phyloP scores from a whole-genome alignment of 441 rosid species.

The Erysimum pusillum region DNA sequence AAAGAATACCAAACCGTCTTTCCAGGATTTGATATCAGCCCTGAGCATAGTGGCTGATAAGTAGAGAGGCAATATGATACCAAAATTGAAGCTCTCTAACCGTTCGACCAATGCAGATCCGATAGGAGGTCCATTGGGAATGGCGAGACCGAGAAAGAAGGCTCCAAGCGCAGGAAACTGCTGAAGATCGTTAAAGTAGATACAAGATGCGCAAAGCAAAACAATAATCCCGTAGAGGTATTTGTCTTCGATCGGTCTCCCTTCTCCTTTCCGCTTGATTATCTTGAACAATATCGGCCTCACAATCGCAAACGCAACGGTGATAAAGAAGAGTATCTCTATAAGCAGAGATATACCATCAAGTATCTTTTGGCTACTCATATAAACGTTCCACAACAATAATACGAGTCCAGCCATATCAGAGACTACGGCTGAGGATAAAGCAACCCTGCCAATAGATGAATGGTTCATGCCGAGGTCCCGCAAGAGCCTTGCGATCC shows the following conservation, averaged over 20 bases:
- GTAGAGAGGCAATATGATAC: conserved; percentile 43
- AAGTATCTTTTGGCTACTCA: too few relatives aligned
- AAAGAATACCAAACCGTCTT: conserved; percentile 17
- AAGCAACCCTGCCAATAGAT: conserved; percentile 63
- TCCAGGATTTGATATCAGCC: conserved; percentile 12
- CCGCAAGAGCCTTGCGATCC: conserved; percentile 54
- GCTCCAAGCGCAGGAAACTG: conserved; percentile 49
- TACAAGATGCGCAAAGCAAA: conserved; percentile 23
- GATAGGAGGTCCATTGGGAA: conserved; percentile 68
- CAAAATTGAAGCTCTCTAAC: conserved; percentile 43
- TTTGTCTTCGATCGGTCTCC: conserved; percentile 47
- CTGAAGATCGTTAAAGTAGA: neutral
- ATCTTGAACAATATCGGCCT: conserved; percentile 52
- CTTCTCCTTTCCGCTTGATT: conserved; percentile 52
- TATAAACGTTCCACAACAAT: neutral
- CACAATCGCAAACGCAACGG: conserved; percentile 8
- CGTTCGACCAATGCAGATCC: conserved; percentile 61
- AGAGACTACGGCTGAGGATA: conserved; percentile 51
- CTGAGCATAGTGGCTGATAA: conserved; percentile 37
- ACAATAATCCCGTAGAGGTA: conserved; percentile 38
- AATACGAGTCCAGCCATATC: conserved; percentile 37
- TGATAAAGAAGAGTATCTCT: neutral
- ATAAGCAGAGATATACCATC: neutral
- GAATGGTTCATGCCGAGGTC: conserved; percentile 71
- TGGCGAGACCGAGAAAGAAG: conserved; percentile 53